Base-by-base conservation (phyloP, 352 stramenopile genomes). In the Pythium utonaiense region DNA sequence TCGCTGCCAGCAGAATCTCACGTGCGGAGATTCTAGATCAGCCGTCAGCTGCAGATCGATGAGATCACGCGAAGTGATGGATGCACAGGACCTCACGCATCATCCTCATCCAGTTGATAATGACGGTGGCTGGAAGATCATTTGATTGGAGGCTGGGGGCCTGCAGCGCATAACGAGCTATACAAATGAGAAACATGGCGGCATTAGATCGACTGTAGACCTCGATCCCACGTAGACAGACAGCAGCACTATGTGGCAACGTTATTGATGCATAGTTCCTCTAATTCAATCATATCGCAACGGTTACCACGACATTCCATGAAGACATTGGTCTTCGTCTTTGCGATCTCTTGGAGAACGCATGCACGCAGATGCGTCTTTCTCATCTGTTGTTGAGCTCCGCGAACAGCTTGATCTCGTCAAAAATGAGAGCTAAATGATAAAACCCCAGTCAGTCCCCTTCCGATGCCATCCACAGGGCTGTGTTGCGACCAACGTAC, bases 341-440 rank as follows among this genome's bases (percentile, higher is more conserved):
- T 14, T 0, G n/a, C 17, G n/a, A 27, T 27, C 40, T 8, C n/a
- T 47, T 47, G 6, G 17, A 27, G n/a, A 14, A 44, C 36, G 10
- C 14, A 10, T 5, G 28, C 28, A 33, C 5, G 28, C 9, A 33
- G 28, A 33, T 33, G n/a, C 40, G 40, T 21, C 40, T 19, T 27
- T 10, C 9, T 89, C 70, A 88, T 86, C 78, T 87, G 70, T 64
- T 74, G 62, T 82, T 89, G 44, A 73, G 72, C 50, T 89, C 69
- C 36, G 79, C 71, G 62, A 93, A 95, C 50, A 89, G 25, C 77
- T 91, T 88, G 58, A 96, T 91, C 73, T 96, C 86, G 56, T 93
- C 81, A 63, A 88, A 93, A 61, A 96, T 94, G 65, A 83, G 84
- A 48, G 70, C 86, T 93, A 60, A 27, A 67, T 0, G 24, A 27